Conservation (phyloP, 768 basidiomycete species). For the Naganishia friedmannii region DNA sequence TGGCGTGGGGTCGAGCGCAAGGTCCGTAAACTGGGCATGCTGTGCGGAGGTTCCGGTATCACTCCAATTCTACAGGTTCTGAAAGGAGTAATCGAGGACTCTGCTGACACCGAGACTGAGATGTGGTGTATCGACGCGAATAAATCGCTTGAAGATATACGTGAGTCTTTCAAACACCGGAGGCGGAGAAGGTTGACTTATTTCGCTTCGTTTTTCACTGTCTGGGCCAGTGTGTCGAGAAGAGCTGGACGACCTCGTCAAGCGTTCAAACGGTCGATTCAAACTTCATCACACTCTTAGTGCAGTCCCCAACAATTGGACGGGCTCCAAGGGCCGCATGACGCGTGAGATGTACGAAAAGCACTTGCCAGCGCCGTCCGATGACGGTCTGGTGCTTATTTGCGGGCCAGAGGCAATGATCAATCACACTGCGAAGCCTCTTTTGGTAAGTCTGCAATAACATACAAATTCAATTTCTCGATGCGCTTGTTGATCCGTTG, state of each 20-base stretch:
- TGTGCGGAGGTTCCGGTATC: slow-evolving; percentile 63
- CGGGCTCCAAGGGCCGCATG: slow-evolving; percentile 55
- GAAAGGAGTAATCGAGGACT: slow-evolving; percentile 56
- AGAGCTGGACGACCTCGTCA: slow-evolving; percentile 56
- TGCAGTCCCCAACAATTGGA: slow-evolving; percentile 53
- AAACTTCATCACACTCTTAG: slow-evolving; percentile 57
- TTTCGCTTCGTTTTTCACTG: not conserved
- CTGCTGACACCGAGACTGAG: slow-evolving; percentile 51
- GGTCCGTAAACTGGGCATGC: slow-evolving; percentile 57
- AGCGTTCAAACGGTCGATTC: slow-evolving; percentile 44
- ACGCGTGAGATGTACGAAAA: slow-evolving; percentile 52
- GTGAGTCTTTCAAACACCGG: slow-evolving; percentile 11
- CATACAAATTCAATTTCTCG: too few species aligned
- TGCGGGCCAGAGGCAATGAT: slow-evolving; percentile 60
- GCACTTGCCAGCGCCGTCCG: slow-evolving; percentile 55
- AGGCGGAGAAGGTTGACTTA: not conserved
- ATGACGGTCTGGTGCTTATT: slow-evolving; percentile 55
- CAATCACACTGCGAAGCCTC: slow-evolving; percentile 41
- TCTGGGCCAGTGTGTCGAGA: slow-evolving; percentile 52
- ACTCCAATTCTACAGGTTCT: slow-evolving; percentile 64
- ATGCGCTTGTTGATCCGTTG: not conserved
- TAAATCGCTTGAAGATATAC: slow-evolving; percentile 58
- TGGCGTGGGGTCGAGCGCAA: slow-evolving; percentile 53
- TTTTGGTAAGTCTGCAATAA: slow-evolving; percentile 23
- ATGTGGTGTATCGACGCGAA: slow-evolving; percentile 60